phyloP scores from a whole-genome alignment of 805 yeast species.

The Grigorovia jiainica region DNA sequence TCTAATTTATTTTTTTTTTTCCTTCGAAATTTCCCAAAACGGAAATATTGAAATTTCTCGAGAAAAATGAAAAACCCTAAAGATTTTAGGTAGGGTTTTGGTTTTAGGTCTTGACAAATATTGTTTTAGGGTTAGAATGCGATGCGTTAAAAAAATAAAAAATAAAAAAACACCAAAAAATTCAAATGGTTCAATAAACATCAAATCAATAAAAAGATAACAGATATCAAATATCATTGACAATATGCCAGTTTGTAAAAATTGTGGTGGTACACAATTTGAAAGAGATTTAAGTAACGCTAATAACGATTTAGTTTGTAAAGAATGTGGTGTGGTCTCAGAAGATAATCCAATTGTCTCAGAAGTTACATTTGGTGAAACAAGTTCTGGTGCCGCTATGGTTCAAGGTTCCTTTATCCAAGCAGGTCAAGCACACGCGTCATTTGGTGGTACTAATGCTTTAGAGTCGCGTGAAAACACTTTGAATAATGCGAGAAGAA shows the following conservation, averaged over 20 bases:
- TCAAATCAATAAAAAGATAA: not conserved
- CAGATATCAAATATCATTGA: too few relatives aligned
- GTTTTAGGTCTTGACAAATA: too few relatives aligned
- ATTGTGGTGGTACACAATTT: constrained; percentile 47
- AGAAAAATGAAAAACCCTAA: too few relatives aligned
- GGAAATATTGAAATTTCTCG: too few relatives aligned
- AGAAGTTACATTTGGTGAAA: constrained; percentile 90
- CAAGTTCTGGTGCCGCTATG: constrained; percentile 86
- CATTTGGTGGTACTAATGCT: constrained; percentile 60
- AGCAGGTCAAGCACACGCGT: constrained; percentile 72
- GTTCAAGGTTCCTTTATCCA: constrained; percentile 93
- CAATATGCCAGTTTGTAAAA: constrained; percentile 30
- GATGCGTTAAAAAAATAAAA: too few relatives aligned
- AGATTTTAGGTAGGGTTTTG: too few relatives aligned
- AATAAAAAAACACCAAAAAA: not conserved
- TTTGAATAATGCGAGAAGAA: constrained; percentile 67
- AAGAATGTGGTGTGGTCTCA: constrained; percentile 73
- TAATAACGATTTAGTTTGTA: constrained; percentile 73
- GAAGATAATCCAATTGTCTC: constrained; percentile 93
- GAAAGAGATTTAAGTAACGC: constrained; percentile 45
- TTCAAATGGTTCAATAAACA: not conserved
- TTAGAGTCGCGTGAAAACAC: constrained; percentile 88
- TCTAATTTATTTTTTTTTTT: too few relatives aligned
- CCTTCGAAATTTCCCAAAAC: too few relatives aligned
- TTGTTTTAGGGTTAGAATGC: too few relatives aligned